Base-by-base conservation (phyloP, 2,329 filamentous ascomycete species). In the Fusarium sp. region DNA sequence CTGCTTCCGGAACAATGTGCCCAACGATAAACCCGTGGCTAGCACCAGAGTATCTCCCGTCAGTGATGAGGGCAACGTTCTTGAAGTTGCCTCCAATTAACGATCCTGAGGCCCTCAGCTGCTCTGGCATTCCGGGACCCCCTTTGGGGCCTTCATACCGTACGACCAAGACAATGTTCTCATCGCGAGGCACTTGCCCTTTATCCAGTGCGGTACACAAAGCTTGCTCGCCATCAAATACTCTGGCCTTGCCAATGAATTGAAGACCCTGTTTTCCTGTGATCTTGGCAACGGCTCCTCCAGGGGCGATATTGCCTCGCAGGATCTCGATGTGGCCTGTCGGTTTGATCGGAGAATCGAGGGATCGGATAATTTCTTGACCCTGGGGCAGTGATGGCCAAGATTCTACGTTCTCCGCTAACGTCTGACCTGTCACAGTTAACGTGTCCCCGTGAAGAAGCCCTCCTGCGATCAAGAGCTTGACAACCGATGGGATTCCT, bases 101-200 rank as follows among this genome's bases (percentile, higher is more conserved):
- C 15, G 95, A 94, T 0, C 94, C 95, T 66, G 90, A 93, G 10
- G 95, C 94, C 80, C 93, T 94, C 47, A 98, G 88, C 83, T 97
- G 95, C 84, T 98, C 95, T 4, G 95, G 95, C 95, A 98, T 98
- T 50, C 95, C 95, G 0, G 95, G 95, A 0, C 95, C 95, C 69
- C 95, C 95, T 80, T 94, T 95, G 8, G 95, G 95, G 0, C 95
- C 95, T 82, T 98, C 95, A 81, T 98, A 98, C 32, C 95, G 91
- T 58, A 98, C 95, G 27, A 98, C 90, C 37, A 98, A 86, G 17
- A 98, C 95, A 12, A 97, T 88, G 79, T 97, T 96, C 68, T 84
- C 84, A 32, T 83, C 81, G 15, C 77, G 73, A 27, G 74, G 79
- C 79, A 88, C 86, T 6, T 90, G 90, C 38, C 90, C 90, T 1